Conservation (phyloP, 78 protist genomes). For the Speleostelium caveatum region DNA sequence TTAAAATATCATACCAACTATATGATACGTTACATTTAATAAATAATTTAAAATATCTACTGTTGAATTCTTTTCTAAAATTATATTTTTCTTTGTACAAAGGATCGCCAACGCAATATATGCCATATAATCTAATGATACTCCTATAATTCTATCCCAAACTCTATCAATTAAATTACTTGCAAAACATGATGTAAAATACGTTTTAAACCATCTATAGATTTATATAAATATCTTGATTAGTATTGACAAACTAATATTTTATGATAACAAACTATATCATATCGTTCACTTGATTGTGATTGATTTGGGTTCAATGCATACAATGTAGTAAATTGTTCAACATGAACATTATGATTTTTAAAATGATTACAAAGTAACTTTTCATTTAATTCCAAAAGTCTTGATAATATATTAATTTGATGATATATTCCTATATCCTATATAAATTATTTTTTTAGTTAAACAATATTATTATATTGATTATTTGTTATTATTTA, state of each 20-base stretch:
- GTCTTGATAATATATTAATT: constrained; percentile 55
- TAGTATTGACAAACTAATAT: background rate
- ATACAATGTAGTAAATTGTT: constrained; percentile 40
- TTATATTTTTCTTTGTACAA: constrained; percentile 50
- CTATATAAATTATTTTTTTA: too few relatives aligned
- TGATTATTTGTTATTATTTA: background rate
- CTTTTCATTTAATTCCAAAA: constrained; percentile 48
- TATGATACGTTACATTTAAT: constrained; percentile 31
- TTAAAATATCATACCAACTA: too few relatives aligned
- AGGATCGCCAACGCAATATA: constrained; percentile 48
- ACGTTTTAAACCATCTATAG: constrained; percentile 68
- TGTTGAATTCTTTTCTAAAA: constrained; percentile 36
- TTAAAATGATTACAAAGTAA: constrained; percentile 43
- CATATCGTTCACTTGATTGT: too few relatives aligned
- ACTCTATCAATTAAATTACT: constrained; percentile 40
- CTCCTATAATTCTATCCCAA: constrained; percentile 77
- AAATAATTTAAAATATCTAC: constrained; percentile 47
- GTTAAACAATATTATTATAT: too few relatives aligned
- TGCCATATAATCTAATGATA: constrained; percentile 73
- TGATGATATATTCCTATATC: constrained; percentile 71
- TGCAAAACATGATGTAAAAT: constrained; percentile 55
- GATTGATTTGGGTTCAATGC: too few relatives aligned
- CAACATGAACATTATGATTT: constrained; percentile 35
- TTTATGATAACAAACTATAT: background rate
- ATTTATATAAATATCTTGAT: too few relatives aligned